These are phyloP conservation scores for Candida methanosorbosa DNA, from an alignment of 805 yeast genomes.

Conservation along the genomic window DNA sequence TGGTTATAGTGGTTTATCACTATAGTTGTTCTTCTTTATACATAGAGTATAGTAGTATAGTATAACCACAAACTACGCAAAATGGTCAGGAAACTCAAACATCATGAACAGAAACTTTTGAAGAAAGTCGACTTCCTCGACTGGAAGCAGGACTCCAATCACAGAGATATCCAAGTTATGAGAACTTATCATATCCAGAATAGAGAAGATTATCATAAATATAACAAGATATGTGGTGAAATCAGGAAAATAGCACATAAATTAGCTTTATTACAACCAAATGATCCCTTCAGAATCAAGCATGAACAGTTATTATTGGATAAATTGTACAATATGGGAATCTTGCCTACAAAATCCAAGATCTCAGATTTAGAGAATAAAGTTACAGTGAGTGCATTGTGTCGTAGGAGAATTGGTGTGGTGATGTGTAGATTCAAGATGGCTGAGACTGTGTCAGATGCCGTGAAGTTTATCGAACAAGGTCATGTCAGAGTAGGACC, in stretches of 20 bases:
- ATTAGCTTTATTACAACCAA: constrained; percentile 75
- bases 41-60: too few species aligned
- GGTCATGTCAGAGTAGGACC: constrained; percentile 99
- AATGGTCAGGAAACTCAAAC: constrained; percentile 87
- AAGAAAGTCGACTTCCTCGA: constrained; percentile 94
- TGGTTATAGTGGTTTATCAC: too few species aligned
- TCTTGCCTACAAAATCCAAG: constrained; percentile 79
- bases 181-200: constrained; percentile 87
- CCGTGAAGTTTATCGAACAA: constrained; percentile 87
- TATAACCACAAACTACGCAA: too few species aligned
- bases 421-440: constrained; percentile 90
- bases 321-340: constrained; percentile 82
- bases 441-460: constrained; percentile 87
- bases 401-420: constrained; percentile 88
- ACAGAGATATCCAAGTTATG: constrained; percentile 95
- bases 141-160: constrained; percentile 96
- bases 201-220: constrained; percentile 92
- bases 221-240: constrained; percentile 88
- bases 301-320: constrained; percentile 86
- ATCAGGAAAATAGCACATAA: constrained; percentile 82
- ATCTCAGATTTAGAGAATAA: constrained; percentile 88
- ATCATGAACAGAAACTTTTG: constrained; percentile 90
- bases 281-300: constrained; percentile 78
- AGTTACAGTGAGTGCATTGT: constrained; percentile 84
- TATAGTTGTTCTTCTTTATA: too few species aligned